Percentiles rank a stretch among this genome's conserved stretches.
These are phyloP conservation scores for Melanomma pulvis-pyrius DNA, from an alignment of 495 filamentous ascomycete species.

Conservation along the genomic window DNA sequence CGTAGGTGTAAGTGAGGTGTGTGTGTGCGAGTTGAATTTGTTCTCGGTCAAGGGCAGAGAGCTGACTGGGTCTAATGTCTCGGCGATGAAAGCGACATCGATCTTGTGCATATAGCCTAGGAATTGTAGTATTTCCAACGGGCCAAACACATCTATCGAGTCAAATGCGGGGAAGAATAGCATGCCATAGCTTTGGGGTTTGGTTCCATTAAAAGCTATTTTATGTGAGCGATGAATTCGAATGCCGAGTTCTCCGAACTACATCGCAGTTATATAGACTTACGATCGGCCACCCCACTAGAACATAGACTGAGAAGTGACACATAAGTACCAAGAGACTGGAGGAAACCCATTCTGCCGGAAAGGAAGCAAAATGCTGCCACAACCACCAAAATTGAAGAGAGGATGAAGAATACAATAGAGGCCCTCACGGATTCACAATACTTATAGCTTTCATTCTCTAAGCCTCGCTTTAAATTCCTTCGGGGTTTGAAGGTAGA, in stretches of 20 bases:
- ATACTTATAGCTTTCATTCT: neutral
- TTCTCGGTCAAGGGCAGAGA: slow-evolving; percentile 40
- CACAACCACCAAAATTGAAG: neutral
- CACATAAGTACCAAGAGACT: neutral
- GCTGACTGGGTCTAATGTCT: slow-evolving; percentile 55
- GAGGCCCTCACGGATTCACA: neutral
- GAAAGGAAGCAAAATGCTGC: neutral
- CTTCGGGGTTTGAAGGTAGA: neutral
- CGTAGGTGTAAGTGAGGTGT: slow-evolving; percentile 55
- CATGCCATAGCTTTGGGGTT: slow-evolving; percentile 38
- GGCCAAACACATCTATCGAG: slow-evolving; percentile 60
- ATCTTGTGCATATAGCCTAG: slow-evolving; percentile 49
- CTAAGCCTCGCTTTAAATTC: neutral
- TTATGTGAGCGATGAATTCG: neutral
- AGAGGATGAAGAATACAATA: neutral
- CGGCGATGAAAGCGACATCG: slow-evolving; percentile 53
- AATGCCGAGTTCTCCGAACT: neutral
- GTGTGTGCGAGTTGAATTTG: slow-evolving; percentile 46
- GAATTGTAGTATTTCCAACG: slow-evolving; percentile 61
- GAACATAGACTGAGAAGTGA: neutral
- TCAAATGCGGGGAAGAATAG: slow-evolving; percentile 56
- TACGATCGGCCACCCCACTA: neutral
- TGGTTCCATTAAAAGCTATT: slow-evolving; percentile 1
- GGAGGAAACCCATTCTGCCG: neutral
- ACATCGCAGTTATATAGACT: neutral